A percentile compares a stretch with the other conserved stretches of the same genome.
These are phyloP conservation scores for Candida corydali DNA, from an alignment of 805 yeast genomes.

Conservation along the genomic window DNA sequence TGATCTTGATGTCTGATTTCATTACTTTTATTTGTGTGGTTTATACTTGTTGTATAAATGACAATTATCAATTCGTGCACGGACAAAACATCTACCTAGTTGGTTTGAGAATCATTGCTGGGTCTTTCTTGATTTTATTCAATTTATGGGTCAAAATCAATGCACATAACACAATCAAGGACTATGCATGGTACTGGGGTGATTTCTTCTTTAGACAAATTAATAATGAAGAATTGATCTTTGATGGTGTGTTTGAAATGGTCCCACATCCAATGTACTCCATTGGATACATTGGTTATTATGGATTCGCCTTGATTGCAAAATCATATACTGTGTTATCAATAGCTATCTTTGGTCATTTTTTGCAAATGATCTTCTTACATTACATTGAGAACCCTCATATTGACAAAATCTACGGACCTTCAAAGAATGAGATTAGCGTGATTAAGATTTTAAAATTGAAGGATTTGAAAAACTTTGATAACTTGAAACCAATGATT, in stretches of 20 bases:
- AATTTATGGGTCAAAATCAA: constrained; percentile 83
- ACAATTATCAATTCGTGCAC: constrained; percentile 32
- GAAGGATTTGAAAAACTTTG: constrained; percentile 43
- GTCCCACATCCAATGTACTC: constrained; percentile 94
- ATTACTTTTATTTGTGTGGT: constrained; percentile 69
- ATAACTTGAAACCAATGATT: constrained; percentile 48
- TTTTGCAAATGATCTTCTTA: constrained; percentile 70
- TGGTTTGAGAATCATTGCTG: constrained; percentile 51
- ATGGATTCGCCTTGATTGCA: constrained; percentile 75
- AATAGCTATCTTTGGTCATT: constrained; percentile 72
- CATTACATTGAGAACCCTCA: constrained; percentile 81
- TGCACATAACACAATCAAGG: constrained; percentile 85
- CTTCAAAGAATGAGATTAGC: constrained; percentile 37
- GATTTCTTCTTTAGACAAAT: constrained; percentile 79
- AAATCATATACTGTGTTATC: constrained; percentile 67
- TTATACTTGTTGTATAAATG: constrained; percentile 39
- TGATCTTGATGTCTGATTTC: constrained; percentile 82
- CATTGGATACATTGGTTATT: constrained; percentile 82
- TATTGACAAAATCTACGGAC: constrained; percentile 72
- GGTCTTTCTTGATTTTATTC: constrained; percentile 60
- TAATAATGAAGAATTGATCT: constrained; percentile 60
- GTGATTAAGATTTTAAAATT: constrained; percentile 39
- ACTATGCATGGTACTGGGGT: constrained; percentile 95
- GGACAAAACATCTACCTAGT: constrained; percentile 42
- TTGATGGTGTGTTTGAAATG: constrained; percentile 86